Evolutionary conservation across 1,284 basidiomycete species (phyloP).

Genomic region (Wallemia hederae): DNA sequence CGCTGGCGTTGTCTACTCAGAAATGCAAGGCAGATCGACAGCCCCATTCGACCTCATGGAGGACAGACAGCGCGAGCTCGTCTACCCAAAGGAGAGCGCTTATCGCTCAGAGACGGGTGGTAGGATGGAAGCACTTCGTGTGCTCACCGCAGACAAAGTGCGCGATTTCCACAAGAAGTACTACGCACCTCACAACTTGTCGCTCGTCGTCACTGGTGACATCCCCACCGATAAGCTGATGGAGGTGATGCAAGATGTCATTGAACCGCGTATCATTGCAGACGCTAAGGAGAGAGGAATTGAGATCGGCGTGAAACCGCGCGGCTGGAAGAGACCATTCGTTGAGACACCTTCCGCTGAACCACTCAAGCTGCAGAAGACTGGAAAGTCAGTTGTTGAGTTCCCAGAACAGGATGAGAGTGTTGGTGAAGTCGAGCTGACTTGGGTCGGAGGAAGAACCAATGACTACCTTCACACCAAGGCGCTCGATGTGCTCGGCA

Average conservation of each 20-base stretch:
- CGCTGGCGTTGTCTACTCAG: constrained; percentile 84
- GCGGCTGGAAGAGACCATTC: constrained; percentile 79
- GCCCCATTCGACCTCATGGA: constrained; percentile 70
- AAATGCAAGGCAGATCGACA: constrained; percentile 96
- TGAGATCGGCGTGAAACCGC: constrained; percentile 21
- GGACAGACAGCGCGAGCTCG: constrained; percentile 28
- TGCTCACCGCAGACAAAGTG: constrained; percentile 66
- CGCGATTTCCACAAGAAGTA: constrained; percentile 65
- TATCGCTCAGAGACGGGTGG: constrained; percentile 95
- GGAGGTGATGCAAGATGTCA: constrained; percentile 41
- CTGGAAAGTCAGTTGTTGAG: constrained; percentile 37
- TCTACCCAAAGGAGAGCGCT: constrained; percentile 56
- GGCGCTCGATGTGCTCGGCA: constrained; percentile 57
- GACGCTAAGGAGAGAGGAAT: constrained; percentile 38
- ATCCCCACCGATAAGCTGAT: constrained; percentile 22
- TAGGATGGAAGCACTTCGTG: constrained; percentile 65
- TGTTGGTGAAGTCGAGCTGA: constrained; percentile 56
- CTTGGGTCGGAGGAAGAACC: constrained; percentile 47
- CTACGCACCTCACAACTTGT: constrained; percentile 81
- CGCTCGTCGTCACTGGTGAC: constrained; percentile 23
- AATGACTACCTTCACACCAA: constrained; percentile 46
- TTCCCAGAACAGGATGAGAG: constrained; percentile 98
- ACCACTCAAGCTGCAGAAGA: constrained; percentile 27
- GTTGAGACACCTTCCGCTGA: constrained; percentile 52
- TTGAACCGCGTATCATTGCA: constrained; percentile 48